These are phyloP conservation scores for Trapa bicornis DNA, from an alignment of 345 rosid genomes.

Conservation along the genomic window DNA sequence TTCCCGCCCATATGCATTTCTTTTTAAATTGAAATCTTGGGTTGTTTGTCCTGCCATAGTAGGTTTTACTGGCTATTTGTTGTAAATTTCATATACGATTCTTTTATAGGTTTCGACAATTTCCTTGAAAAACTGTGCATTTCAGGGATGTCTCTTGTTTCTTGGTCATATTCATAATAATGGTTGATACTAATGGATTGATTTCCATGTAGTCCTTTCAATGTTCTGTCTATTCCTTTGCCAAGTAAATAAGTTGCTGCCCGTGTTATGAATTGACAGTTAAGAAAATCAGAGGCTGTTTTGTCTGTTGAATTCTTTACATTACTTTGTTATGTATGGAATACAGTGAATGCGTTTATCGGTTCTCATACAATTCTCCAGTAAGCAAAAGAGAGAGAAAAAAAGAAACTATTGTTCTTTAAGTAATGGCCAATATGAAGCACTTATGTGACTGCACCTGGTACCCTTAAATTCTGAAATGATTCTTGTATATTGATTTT, in stretches of 20 bases:
- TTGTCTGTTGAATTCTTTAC: neutral
- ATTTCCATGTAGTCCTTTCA: neutral
- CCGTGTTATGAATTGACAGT: neutral
- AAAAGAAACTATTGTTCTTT: neutral
- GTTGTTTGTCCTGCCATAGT: neutral
- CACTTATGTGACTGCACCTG: neutral
- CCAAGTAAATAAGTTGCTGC: neutral
- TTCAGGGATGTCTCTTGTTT: neutral
- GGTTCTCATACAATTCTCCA: neutral
- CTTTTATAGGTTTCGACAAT: neutral
- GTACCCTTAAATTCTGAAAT: neutral
- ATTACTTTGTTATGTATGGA: neutral
- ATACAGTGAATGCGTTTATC: neutral
- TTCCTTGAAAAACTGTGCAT: neutral
- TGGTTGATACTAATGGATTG: neutral
- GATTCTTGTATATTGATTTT: neutral
- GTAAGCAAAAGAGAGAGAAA: neutral
- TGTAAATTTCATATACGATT: no score
- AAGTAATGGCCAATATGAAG: neutral
- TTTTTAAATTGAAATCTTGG: neutral
- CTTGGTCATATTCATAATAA: neutral
- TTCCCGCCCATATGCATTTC: neutral
- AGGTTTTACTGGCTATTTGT: neutral
- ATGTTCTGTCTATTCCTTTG: neutral
- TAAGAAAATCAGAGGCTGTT: neutral